Conservation (phyloP, 2,329 filamentous ascomycete genomes). For the Hypoxylon sp. region DNA sequence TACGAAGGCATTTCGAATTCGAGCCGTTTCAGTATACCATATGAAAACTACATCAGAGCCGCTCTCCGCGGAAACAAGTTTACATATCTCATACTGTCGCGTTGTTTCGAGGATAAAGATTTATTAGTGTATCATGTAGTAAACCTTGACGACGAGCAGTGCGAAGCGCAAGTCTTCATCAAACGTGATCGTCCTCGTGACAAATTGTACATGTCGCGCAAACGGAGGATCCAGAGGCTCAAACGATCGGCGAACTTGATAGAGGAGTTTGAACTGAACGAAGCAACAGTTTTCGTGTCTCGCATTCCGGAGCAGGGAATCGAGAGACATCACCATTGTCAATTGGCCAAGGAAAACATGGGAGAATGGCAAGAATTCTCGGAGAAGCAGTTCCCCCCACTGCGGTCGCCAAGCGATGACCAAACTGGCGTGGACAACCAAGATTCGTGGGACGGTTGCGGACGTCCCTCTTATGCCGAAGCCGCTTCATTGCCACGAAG, state of each 20-base stretch:
- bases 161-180: neutral
- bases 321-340: neutral
- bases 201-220: neutral
- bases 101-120: neutral
- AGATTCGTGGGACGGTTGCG: too few relatives aligned
- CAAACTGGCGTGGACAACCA: neutral
- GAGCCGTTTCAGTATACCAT: neutral
- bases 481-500: neutral
- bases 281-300: neutral
- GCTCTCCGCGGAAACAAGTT: neutral
- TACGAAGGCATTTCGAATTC: neutral
- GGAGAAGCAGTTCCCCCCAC: neutral
- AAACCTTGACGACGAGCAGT: neutral
- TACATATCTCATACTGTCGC: neutral
- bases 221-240: neutral
- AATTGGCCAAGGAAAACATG: neutral
- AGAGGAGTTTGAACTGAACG: neutral
- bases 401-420: neutral
- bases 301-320: neutral
- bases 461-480: neutral
- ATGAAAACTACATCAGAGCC: neutral
- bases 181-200: neutral
- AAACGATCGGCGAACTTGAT: neutral
- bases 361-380: neutral
- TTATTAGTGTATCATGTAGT: neutral